These are phyloP conservation scores for Trypanosoma caninum DNA, from an alignment of 208 protist species.

Conservation along the genomic window DNA sequence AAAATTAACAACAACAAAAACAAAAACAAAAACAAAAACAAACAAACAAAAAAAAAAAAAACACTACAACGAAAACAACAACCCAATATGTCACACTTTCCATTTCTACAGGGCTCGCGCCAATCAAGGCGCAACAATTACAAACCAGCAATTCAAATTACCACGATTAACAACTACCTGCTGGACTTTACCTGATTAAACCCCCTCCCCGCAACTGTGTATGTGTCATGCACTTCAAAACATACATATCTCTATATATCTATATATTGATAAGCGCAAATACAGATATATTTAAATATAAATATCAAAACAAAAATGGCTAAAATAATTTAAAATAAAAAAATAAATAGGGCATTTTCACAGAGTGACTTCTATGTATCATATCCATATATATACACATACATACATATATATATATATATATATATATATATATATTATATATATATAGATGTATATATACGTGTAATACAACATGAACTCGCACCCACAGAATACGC, in stretches of 20 bases:
- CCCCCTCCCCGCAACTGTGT: not conserved
- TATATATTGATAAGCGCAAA: too few species aligned
- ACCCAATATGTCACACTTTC: too few species aligned
- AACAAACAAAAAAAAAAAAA: constrained; percentile 15
- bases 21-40: constrained; percentile 12
- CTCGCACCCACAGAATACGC: too few species aligned
- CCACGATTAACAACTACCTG: not conserved
- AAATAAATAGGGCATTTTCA: not conserved
- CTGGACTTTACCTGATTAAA: not conserved
- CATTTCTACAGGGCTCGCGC: not conserved
- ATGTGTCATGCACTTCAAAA: not conserved
- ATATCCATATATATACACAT: constrained; percentile 4
- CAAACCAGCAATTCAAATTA: not conserved
- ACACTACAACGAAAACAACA: not conserved
- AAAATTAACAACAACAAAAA: not conserved
- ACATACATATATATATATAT: not conserved
- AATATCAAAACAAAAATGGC: not conserved
- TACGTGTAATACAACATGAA: too few species aligned
- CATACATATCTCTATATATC: too few species aligned
- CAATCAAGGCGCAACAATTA: not conserved
- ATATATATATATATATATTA: constrained; percentile 2
- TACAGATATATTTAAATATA: not conserved
- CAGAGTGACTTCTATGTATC: not conserved
- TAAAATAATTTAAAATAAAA: not conserved
- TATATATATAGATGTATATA: too few species aligned